Conservation (phyloP, 2,329 filamentous ascomycete species). For the Conoideocrella luteorostrata region DNA sequence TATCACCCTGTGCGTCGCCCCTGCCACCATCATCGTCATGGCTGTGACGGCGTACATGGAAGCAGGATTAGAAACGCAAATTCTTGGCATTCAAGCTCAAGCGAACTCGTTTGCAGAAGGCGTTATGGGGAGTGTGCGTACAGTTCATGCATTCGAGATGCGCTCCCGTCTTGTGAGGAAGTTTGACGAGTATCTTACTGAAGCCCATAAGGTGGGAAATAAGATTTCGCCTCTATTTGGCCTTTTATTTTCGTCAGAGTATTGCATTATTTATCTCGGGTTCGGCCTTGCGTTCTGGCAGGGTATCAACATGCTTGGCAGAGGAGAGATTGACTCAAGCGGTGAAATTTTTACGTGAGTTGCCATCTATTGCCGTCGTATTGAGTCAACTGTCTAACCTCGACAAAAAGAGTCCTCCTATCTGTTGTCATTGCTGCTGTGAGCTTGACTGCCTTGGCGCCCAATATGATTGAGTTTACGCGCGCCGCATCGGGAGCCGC, state of each 20-base stretch:
- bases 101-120: slow-evolving; percentile 30
- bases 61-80: slow-evolving; percentile 26
- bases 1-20: slow-evolving; percentile 26
- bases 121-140: slow-evolving; percentile 31
- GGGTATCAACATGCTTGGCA: slow-evolving; percentile 30
- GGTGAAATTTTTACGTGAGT: slow-evolving; percentile 34
- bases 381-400: too few species aligned
- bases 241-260: slow-evolving; percentile 32
- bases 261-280: slow-evolving; percentile 34
- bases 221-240: slow-evolving; percentile 33
- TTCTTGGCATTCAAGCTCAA: slow-evolving; percentile 27
- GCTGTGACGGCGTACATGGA: slow-evolving; percentile 19
- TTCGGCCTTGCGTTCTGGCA: slow-evolving; percentile 41
- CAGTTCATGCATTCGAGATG: slow-evolving; percentile 38
- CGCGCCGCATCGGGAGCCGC: slow-evolving; percentile 28
- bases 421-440: slow-evolving; percentile 32
- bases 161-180: slow-evolving; percentile 29
- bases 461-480: slow-evolving; percentile 31
- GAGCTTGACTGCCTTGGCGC: slow-evolving; percentile 29
- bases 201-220: slow-evolving; percentile 28
- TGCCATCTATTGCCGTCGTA: too few species aligned
- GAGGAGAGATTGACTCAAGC: slow-evolving; percentile 28
- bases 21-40: slow-evolving; percentile 23
- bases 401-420: slow-evolving; percentile 32
- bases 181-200: slow-evolving; percentile 31